phyloP scores from a whole-genome alignment of 2,329 filamentous ascomycete genomes.

The Stagonosporopsis tanaceti region DNA sequence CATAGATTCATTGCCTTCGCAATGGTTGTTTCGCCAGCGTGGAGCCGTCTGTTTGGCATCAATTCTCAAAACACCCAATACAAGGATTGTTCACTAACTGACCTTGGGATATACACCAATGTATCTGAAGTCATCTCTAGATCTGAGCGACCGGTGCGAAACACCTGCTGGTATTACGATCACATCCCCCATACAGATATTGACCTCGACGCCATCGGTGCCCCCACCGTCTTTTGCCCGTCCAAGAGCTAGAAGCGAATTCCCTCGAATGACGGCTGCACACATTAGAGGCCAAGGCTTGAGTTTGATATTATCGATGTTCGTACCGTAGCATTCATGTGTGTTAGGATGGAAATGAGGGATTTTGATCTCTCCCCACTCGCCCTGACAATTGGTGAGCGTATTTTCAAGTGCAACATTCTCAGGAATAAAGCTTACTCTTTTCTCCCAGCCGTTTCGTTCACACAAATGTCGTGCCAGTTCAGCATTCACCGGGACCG shows the following conservation, averaged over 20 bases:
- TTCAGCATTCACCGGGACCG: neutral
- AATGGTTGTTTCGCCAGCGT: slow-evolving; percentile 20
- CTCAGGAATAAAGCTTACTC: neutral
- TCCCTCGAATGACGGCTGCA: slow-evolving; percentile 33
- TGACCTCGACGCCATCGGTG: slow-evolving; percentile 11
- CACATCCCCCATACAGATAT: slow-evolving; percentile 42
- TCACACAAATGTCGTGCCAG: neutral
- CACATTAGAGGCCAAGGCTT: neutral
- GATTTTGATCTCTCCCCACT: slow-evolving; percentile 36
- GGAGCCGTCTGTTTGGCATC: slow-evolving; percentile 6
- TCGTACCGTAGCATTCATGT: slow-evolving; percentile 50
- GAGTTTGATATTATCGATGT: neutral
- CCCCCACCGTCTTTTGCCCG: slow-evolving; percentile 36
- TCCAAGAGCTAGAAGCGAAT: slow-evolving; percentile 41
- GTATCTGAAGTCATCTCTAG: slow-evolving; percentile 43
- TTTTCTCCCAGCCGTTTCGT: neutral
- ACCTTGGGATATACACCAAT: slow-evolving; percentile 50
- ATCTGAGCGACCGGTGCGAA: slow-evolving; percentile 44
- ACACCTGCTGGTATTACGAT: slow-evolving; percentile 49
- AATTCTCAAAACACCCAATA: neutral
- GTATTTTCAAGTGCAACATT: neutral
- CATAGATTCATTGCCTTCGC: slow-evolving; percentile 11
- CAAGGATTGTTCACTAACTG: neutral
- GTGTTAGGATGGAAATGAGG: slow-evolving; percentile 49
- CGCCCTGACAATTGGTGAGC: slow-evolving; percentile 22